Conservation (phyloP, 768 basidiomycete genomes). For the Boletales sp. region DNA sequence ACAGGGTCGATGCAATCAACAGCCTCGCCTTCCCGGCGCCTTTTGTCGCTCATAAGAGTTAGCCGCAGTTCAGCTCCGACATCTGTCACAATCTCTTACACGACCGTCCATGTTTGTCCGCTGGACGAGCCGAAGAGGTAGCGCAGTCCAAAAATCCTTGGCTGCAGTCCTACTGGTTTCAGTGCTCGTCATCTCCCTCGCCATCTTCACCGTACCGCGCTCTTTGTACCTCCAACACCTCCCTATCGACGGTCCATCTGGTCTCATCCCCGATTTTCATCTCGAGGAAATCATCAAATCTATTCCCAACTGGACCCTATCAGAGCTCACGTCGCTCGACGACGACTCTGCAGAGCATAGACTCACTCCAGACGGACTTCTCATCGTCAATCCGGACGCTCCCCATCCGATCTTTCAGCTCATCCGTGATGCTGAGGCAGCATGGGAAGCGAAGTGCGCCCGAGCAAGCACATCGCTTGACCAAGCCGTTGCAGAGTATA, state of each 20-base stretch:
- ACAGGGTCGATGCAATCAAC: too few species aligned
- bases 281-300: neutral
- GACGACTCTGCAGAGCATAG: slow-evolving; percentile 13
- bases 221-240: too few species aligned
- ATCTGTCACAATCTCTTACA: too few species aligned
- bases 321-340: too few species aligned
- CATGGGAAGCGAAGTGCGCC: slow-evolving; percentile 34
- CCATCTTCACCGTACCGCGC: neutral
- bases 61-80: too few species aligned
- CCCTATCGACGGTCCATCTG: neutral
- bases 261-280: neutral
- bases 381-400: slow-evolving; percentile 33
- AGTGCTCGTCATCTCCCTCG: neutral
- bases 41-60: too few species aligned
- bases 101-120: neutral
- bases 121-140: neutral
- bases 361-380: slow-evolving; percentile 25
- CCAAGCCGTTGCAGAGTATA: slow-evolving; percentile 39
- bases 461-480: slow-evolving; percentile 36
- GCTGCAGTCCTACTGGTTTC: neutral
- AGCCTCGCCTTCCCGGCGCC: too few species aligned
- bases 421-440: slow-evolving; percentile 32
- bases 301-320: neutral
- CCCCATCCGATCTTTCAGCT: slow-evolving; percentile 44
- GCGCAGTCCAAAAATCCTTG: neutral